Conservation (phyloP, 1,284 basidiomycete genomes). For the Apiotrichum mycotoxinovorans region DNA sequence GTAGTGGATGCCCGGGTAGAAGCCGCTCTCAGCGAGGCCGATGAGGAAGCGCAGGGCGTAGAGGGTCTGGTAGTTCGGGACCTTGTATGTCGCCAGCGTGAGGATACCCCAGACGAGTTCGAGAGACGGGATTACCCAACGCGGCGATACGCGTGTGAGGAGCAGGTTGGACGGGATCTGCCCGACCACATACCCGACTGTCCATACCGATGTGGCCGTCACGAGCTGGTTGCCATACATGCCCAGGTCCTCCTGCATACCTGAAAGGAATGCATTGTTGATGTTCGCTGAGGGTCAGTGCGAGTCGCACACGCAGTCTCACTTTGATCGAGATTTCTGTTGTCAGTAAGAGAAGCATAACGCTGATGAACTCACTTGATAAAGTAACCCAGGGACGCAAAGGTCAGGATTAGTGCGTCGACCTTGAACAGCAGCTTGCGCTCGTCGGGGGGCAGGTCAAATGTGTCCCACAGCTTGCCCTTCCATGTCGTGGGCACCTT, state of each 20-base stretch:
- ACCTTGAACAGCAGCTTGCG: conserved; percentile 42
- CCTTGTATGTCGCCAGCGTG: conserved; percentile 35
- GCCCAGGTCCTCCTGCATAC: conserved; percentile 27
- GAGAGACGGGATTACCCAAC: conserved; percentile 34
- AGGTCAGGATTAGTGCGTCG: conserved; percentile 39
- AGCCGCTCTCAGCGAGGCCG: conserved; percentile 36
- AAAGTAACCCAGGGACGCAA: conserved; percentile 41
- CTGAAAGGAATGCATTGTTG: conserved; percentile 30
- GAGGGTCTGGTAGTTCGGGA: conserved; percentile 24
- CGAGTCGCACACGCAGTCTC: background rate
- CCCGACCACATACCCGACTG: conserved; percentile 40
- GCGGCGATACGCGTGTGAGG: conserved; percentile 39
- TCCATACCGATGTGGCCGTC: conserved; percentile 36
- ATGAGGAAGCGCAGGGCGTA: conserved; percentile 37
- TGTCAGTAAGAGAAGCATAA: background rate
- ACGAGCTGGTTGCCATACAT: conserved; percentile 41
- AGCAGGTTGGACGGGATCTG: conserved; percentile 42
- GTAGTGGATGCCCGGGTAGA: conserved; percentile 39
- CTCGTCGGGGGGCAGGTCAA: conserved; percentile 33
- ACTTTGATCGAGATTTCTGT: conserved; percentile 34
- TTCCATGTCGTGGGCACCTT: background rate
- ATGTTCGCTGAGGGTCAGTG: conserved; percentile 19
- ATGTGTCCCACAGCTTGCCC: conserved; percentile 39
- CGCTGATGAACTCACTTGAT: conserved; percentile 19
- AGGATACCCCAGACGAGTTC: conserved; percentile 40